Evolutionary conservation across 1,139 yeast genomes (phyloP), one percentile per base, ranked within the genome.

Genomic region (Hemisphaericaspora xylanilytica): DNA sequence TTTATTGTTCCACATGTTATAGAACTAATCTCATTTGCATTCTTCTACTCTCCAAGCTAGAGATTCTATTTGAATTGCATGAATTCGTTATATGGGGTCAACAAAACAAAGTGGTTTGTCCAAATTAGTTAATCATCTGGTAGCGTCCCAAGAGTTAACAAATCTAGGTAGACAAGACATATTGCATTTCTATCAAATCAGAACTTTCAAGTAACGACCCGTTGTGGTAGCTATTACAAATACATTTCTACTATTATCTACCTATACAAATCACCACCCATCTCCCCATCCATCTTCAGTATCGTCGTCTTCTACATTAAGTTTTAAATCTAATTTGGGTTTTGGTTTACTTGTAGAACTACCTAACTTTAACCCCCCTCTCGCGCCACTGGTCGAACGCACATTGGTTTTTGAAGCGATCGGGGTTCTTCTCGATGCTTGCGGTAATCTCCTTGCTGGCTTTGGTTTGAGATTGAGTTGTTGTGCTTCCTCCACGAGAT

Each of bases 241-340:
- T n/a, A n/a, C n/a, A n/a, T n/a, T 20, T 20, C 22, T 20, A 6
- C 22, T 20, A 20, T 20, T 20, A 20, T 20, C 9, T 9, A 20
- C 7, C 17, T n/a, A 31, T 11, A 35, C n/a, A 11, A 27, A 22
- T 22, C 36, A 57, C 62, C 62, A 57, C 18, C 53, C 61, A 34
- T 57, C 63, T 12, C 53, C 55, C 51, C 65, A 54, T 9, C 55
- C 61, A 33, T 54, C 71, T 27, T 78, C 85, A 81, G 85, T 79
- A 0, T 74, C 78, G 38, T 70, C 81, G 16, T 67, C 73, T 7
- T 65, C 73, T 12, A 57, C 61, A 7, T 60, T 70, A 10, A 73
- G 50, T 34, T 71, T 63, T 39, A 73, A 54, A 33, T 71, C 68
- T 32, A 73, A 53, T 3, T 59, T 50, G 1, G 66, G 55, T 4